Evolutionary conservation across 176 grass and related monocot genomes (phyloP).

Genomic region (Oryza coarctata): DNA sequence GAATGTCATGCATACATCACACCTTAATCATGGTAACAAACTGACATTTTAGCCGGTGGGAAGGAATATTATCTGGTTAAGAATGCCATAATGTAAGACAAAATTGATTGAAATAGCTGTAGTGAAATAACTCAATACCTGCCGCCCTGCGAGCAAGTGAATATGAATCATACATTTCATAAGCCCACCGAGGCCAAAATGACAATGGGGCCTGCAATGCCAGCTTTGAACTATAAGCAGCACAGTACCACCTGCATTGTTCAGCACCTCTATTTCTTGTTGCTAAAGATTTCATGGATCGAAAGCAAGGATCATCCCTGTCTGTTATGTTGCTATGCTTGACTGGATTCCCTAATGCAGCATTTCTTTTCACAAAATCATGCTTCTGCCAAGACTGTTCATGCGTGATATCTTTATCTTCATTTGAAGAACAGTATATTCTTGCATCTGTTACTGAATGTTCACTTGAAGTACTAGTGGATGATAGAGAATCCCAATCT

Average conservation of each 20-base stretch:
- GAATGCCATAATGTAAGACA: conserved; percentile 17
- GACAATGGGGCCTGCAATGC: conserved; percentile 59
- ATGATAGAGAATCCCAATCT: conserved; percentile 48
- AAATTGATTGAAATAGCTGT: conserved; percentile 18
- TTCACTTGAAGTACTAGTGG: conserved; percentile 54
- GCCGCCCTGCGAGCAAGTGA: conserved; percentile 69
- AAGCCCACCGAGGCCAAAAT: conserved; percentile 90
- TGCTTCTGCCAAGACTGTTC: conserved; percentile 32
- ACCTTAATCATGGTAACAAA: conserved; percentile 11
- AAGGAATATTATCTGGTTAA: conserved; percentile 8
- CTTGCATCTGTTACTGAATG: conserved; percentile 56
- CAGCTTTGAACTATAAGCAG: conserved; percentile 36
- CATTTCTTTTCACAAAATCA: conserved; percentile 22
- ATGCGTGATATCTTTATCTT: conserved; percentile 51
- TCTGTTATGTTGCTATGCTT: conserved; percentile 33
- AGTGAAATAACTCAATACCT: conserved; percentile 51
- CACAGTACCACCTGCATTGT: conserved; percentile 17
- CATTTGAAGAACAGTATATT: conserved; percentile 49
- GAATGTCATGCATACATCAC: conserved; percentile 21
- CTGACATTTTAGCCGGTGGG: neutral
- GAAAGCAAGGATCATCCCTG: conserved; percentile 35
- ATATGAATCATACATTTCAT: conserved; percentile 88
- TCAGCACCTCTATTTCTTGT: conserved; percentile 33
- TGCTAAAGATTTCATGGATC: conserved; percentile 24
- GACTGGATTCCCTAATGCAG: conserved; percentile 21